Evolutionary conservation across 2,329 filamentous ascomycete species (phyloP), one percentile per base, ranked within the genome.

Genomic region (Alternaria atra): DNA sequence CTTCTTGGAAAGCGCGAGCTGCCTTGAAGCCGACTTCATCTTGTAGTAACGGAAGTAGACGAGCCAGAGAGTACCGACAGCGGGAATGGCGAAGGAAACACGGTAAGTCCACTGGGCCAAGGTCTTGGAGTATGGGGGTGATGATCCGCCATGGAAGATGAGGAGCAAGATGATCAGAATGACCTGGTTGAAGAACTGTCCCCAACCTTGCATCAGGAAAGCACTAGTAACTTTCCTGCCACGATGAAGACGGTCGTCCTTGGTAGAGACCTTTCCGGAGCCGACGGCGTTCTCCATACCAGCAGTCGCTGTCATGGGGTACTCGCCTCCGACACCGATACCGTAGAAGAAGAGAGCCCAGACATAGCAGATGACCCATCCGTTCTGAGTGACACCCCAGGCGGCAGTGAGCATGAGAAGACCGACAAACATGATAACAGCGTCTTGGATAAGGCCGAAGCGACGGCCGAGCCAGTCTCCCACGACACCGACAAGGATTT

Each of bases 131-230:
- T 97, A 97, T 23, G 91, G 88, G 69, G 88, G 86, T 50, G 91
- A 91, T 61, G 84, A 85, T 59, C 91, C 91, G 74, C 90, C 89
- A 85, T 97, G 93, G 87, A 97, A 95, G 81, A 94, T 91, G 71
- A 96, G 85, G 60, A 97, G 87, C 52, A 96, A 84, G 55, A 97
- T 78, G 73, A 98, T 97, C 65, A 98, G 86, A 58, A 97, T 81
- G 71, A 91, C 90, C 81, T 97, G 94, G 87, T 98, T 98, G 84
- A 92, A 84, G 78, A 97, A 92, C 80, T 98, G 94, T 68, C 94
- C 94, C 94, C 94, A 98, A 55, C 94, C 94, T 81, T 98, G 94
- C 94, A 98, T 97, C 81, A 98, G 81, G 84, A 98, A 98, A 60
- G 94, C 94, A 79, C 91, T 93, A 68, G 93, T 97, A 77, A 97